These are phyloP conservation scores for Candida pini DNA, from an alignment of 805 yeast genomes.

Conservation along the genomic window DNA sequence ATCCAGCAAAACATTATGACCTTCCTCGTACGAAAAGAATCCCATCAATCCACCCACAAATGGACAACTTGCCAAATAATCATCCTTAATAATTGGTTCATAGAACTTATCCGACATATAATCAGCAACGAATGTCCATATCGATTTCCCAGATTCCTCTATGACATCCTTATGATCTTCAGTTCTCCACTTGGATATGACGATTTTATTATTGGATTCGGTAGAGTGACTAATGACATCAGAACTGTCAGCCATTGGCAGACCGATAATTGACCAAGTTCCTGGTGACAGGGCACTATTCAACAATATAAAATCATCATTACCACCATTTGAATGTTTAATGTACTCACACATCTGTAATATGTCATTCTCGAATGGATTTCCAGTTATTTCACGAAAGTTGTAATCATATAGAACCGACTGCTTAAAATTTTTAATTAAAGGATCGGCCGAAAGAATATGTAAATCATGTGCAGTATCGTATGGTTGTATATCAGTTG, in stretches of 20 bases:
- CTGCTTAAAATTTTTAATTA: conserved; percentile 13
- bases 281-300: conserved; percentile 86
- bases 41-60: conserved; percentile 94
- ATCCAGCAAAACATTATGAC: conserved; percentile 38
- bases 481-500: too few relatives aligned
- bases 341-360: conserved; percentile 45
- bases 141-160: conserved; percentile 16
- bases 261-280: conserved; percentile 79
- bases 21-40: conserved; percentile 82
- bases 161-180: not conserved
- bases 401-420: conserved; percentile 9
- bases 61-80: conserved; percentile 43
- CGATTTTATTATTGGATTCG: conserved; percentile 29
- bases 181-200: conserved; percentile 26
- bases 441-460: conserved; percentile 18
- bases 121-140: conserved; percentile 50
- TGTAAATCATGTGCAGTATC: conserved; percentile 15
- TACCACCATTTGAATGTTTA: conserved; percentile 12
- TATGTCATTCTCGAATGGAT: conserved; percentile 4
- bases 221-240: conserved; percentile 59
- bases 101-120: conserved; percentile 38
- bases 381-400: conserved; percentile 7
- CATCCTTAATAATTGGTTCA: conserved; percentile 22
- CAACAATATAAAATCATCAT: conserved; percentile 50
- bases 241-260: conserved; percentile 44